Evolutionary conservation across 805 yeast species (phyloP).

Genomic region (Komagataella mondaviorum): DNA sequence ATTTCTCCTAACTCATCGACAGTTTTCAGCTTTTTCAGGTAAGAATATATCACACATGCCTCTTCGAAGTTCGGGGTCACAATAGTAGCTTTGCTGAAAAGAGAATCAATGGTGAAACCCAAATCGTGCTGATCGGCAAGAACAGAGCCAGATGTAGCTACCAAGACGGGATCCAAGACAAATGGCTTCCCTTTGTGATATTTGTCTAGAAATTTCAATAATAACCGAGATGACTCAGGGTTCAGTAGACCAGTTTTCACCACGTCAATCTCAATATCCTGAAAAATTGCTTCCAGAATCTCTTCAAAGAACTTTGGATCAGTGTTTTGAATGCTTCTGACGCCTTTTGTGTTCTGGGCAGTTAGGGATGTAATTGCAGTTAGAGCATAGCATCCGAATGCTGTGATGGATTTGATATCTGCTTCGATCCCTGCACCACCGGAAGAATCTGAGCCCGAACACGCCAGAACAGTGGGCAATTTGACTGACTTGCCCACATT

Average conservation of each 20-base stretch:
- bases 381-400: slow-evolving; percentile 67
- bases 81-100: slow-evolving; percentile 38
- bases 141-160: slow-evolving; percentile 61
- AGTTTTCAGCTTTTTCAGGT: slow-evolving; percentile 62
- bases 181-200: slow-evolving; percentile 21
- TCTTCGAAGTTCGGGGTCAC: slow-evolving; percentile 76
- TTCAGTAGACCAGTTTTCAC: slow-evolving; percentile 74
- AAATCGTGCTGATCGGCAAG: slow-evolving; percentile 36
- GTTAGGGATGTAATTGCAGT: slow-evolving; percentile 73
- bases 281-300: slow-evolving; percentile 41
- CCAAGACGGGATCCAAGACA: slow-evolving; percentile 76
- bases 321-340: slow-evolving; percentile 27
- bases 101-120: slow-evolving; percentile 22
- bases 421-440: slow-evolving; percentile 96
- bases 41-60: slow-evolving; percentile 34
- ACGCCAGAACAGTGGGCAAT: slow-evolving; percentile 27
- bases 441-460: slow-evolving; percentile 75
- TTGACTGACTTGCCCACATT: background rate
- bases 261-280: slow-evolving; percentile 53
- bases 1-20: slow-evolving; percentile 39
- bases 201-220: slow-evolving; percentile 22
- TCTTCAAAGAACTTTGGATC: slow-evolving; percentile 28
- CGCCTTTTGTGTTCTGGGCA: slow-evolving; percentile 58
- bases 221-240: slow-evolving; percentile 31
- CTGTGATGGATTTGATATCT: slow-evolving; percentile 69